A percentile compares a stretch with the other conserved stretches of the same genome.
Evolutionary conservation across 441 rosid species (phyloP).

Genomic region (Geranium incanum): DNA sequence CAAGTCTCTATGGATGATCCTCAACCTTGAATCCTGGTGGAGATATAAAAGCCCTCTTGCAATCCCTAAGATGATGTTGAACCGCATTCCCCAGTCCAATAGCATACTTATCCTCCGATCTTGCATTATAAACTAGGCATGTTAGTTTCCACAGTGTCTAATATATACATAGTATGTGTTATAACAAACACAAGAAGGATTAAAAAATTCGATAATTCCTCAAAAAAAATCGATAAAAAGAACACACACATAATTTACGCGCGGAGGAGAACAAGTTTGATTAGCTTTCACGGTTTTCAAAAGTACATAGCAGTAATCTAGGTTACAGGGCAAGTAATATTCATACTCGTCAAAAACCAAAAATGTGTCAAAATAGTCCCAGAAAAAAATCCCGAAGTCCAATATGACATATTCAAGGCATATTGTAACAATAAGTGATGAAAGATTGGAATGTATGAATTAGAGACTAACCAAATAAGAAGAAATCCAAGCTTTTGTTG

Average conservation of each 20-base stretch:
- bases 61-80: constrained; percentile 43
- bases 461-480: constrained; percentile 38
- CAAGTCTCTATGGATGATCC: constrained; percentile 47
- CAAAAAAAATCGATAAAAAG: too few relatives aligned
- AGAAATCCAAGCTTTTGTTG: constrained; percentile 50
- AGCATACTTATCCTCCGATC: constrained; percentile 30
- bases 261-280: too few relatives aligned
- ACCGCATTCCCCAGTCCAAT: constrained; percentile 43
- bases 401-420: too few relatives aligned
- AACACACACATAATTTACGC: too few relatives aligned
- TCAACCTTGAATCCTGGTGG: constrained; percentile 62
- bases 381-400: too few relatives aligned
- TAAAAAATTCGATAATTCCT: too few relatives aligned
- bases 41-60: constrained; percentile 60
- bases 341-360: too few relatives aligned
- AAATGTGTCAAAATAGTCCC: too few relatives aligned
- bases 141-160: neutral
- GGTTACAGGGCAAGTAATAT: too few relatives aligned
- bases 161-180: neutral
- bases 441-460: neutral
- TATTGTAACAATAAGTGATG: neutral
- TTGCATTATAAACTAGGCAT: constrained; percentile 10
- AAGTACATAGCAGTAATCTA: too few relatives aligned
- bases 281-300: too few relatives aligned
- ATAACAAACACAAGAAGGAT: too few relatives aligned